phyloP scores from a whole-genome alignment of 306 rosid genomes.

The Senna siamea region DNA sequence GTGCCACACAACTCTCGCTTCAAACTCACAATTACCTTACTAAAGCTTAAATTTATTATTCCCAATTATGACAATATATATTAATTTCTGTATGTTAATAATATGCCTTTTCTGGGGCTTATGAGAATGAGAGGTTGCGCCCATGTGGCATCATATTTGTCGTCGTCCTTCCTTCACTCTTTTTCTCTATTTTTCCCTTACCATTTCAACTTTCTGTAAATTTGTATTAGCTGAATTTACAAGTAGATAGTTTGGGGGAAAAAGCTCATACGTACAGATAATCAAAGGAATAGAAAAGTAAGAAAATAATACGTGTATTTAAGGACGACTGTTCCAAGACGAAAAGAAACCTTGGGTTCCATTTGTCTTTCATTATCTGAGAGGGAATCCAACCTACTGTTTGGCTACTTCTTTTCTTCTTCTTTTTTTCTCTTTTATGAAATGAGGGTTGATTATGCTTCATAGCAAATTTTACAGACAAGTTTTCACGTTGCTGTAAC shows the following conservation, averaged over 20 bases:
- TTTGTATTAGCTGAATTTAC: background rate
- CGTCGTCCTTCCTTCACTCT: background rate
- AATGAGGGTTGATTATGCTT: background rate
- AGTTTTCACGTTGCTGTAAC: no score
- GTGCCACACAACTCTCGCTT: background rate
- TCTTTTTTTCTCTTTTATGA: background rate
- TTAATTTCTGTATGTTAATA: no score
- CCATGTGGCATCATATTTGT: background rate
- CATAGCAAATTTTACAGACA: background rate
- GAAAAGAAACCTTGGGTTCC: background rate
- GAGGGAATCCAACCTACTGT: slow-evolving; percentile 23
- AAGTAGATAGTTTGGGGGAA: background rate
- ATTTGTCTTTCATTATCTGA: background rate
- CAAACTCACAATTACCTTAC: background rate
- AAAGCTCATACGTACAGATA: background rate
- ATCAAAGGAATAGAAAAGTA: background rate
- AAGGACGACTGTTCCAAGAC: background rate
- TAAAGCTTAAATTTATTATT: background rate
- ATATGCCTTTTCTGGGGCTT: background rate
- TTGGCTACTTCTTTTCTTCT: background rate
- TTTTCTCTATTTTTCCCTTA: no score
- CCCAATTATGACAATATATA: background rate
- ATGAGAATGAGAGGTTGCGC: background rate
- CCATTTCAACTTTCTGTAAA: background rate
- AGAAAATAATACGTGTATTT: background rate